These are phyloP conservation scores for Wickerhamiella kazuoi DNA, from an alignment of 805 yeast species.

Conservation along the genomic window DNA sequence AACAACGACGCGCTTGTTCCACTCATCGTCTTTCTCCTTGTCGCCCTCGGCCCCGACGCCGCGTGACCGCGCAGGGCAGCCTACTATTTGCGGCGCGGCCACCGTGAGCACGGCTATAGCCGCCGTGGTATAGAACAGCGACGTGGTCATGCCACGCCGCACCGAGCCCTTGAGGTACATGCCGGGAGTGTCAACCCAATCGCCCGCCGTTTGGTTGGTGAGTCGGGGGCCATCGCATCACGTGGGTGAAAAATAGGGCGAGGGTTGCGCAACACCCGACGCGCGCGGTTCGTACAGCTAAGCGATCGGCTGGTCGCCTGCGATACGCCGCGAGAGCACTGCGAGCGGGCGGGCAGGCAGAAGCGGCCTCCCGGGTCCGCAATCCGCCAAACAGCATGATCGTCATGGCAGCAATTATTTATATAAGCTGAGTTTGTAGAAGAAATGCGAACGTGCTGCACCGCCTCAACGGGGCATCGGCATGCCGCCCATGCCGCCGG, in stretches of 20 bases:
- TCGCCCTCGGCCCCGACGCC: conserved; percentile 11
- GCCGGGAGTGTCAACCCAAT: neutral
- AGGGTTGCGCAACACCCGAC: too few species aligned
- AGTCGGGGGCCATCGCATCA: neutral
- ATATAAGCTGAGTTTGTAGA: too few species aligned
- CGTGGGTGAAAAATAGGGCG: too few species aligned
- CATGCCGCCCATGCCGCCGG: conserved; percentile 21
- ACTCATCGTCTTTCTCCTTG: neutral
- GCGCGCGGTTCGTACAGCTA: too few species aligned
- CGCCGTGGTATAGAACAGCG: conserved; percentile 56
- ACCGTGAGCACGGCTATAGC: conserved; percentile 56
- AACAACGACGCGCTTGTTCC: neutral
- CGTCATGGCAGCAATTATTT: too few species aligned
- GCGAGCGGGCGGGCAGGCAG: too few species aligned
- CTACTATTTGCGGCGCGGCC: conserved; percentile 26
- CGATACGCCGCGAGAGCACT: too few species aligned
- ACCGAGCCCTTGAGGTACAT: conserved; percentile 18
- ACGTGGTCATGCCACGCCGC: conserved; percentile 33
- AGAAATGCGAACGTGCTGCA: too few species aligned
- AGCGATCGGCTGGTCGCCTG: too few species aligned
- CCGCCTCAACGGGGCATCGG: conserved; percentile 1
- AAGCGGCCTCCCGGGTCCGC: too few species aligned
- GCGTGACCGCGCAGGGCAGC: conserved; percentile 20
- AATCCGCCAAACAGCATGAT: too few species aligned
- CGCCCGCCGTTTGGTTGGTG: neutral